Evolutionary conservation across 768 basidiomycete species (phyloP).

Genomic region (Sarcodon sp.): DNA sequence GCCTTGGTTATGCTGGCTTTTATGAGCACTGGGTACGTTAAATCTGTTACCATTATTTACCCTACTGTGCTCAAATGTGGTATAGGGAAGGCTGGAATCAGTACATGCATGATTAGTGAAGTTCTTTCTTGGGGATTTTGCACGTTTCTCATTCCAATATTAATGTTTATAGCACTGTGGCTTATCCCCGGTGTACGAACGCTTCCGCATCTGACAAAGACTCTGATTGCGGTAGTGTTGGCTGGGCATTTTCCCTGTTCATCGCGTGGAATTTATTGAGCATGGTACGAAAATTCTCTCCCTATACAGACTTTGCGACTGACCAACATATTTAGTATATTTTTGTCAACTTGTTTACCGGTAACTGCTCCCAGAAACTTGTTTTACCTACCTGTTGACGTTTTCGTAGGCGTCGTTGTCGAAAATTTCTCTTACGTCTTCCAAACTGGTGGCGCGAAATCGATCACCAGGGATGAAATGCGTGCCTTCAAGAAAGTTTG

Average conservation of each 20-base stretch:
- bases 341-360: constrained; percentile 92
- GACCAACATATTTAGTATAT: constrained; percentile 52
- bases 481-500: constrained; percentile 90
- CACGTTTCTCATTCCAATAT: constrained; percentile 1
- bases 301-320: neutral
- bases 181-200: constrained; percentile 71
- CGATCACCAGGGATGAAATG: constrained; percentile 85
- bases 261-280: constrained; percentile 92
- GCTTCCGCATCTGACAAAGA: constrained; percentile 26
- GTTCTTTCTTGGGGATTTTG: constrained; percentile 1
- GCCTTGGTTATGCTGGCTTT: constrained; percentile 84
- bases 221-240: constrained; percentile 79
- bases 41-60: neutral
- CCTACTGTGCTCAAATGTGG: constrained; percentile 4
- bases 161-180: constrained; percentile 40
- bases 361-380: constrained; percentile 21
- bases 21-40: constrained; percentile 79
- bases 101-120: constrained; percentile 95
- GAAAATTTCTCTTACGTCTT: constrained; percentile 95
- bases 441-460: constrained; percentile 73
- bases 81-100: constrained; percentile 90
- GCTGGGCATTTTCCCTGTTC: constrained; percentile 79
- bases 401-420: constrained; percentile 64
- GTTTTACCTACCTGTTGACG: neutral
- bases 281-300: constrained; percentile 47